Percentiles rank a stretch among this genome's conserved stretches.
phyloP scores from a whole-genome alignment of 2,329 filamentous ascomycete genomes.

The Monilinia polystroma region DNA sequence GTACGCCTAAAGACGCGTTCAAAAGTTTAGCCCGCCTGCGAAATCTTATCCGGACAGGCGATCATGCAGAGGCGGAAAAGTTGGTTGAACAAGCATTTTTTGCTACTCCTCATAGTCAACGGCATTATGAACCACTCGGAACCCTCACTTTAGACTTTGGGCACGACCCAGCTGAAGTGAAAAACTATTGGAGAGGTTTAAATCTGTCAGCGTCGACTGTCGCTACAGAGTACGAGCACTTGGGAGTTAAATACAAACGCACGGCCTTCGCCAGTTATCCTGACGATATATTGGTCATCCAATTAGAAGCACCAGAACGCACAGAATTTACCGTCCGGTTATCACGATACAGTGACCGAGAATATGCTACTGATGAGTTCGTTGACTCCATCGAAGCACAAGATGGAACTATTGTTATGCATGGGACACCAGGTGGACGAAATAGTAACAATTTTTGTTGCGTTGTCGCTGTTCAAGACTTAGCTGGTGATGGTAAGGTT shows the following conservation, averaged over 20 bases:
- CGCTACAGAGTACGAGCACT: constrained; percentile 42
- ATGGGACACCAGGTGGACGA: constrained; percentile 42
- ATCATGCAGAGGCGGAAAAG: constrained; percentile 45
- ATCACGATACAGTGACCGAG: constrained; percentile 43
- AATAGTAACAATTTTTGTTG: constrained; percentile 41
- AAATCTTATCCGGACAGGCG: constrained; percentile 44
- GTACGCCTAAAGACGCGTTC: constrained; percentile 44
- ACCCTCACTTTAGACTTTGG: constrained; percentile 45
- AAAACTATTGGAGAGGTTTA: constrained; percentile 36
- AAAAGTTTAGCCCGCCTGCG: constrained; percentile 44
- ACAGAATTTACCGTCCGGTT: constrained; percentile 37
- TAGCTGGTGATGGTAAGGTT: constrained; percentile 34
- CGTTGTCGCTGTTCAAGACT: constrained; percentile 35
- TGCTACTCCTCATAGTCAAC: constrained; percentile 47
- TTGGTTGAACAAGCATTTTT: constrained; percentile 46
- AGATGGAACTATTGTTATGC: constrained; percentile 42
- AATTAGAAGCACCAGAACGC: constrained; percentile 29
- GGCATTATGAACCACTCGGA: constrained; percentile 48
- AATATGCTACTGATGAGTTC: constrained; percentile 47
- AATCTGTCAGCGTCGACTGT: constrained; percentile 42
- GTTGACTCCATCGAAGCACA: constrained; percentile 42
- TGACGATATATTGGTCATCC: constrained; percentile 44
- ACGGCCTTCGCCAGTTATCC: constrained; percentile 44
- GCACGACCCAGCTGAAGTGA: constrained; percentile 38
- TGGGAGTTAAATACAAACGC: constrained; percentile 39